Evolutionary conservation across 139 green algal genomes (phyloP).

Genomic region (Ettlia oleoabundans): DNA sequence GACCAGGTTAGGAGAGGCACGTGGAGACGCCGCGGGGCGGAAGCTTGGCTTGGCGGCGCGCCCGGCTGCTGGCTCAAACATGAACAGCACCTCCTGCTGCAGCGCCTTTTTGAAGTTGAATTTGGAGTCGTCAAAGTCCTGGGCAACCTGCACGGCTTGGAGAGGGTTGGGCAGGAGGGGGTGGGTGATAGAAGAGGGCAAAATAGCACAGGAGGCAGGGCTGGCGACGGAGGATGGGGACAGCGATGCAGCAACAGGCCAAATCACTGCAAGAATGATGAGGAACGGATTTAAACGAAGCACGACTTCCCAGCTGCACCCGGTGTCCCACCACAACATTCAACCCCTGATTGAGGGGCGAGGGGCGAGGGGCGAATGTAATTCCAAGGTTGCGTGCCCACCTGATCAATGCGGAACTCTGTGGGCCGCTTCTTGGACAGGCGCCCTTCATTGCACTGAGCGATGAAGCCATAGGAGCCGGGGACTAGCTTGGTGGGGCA

Average conservation of each 20-base stretch:
- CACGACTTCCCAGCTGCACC: too few species aligned
- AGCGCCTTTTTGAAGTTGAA: constrained; percentile 99
- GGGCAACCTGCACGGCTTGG: constrained; percentile 56
- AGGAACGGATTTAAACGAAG: too few species aligned
- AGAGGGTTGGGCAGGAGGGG: too few species aligned
- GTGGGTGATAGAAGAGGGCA: too few species aligned
- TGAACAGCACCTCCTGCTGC: constrained; percentile 92
- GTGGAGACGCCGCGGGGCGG: constrained; percentile 20
- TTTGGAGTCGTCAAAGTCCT: constrained; percentile 92
- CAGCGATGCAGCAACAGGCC: too few species aligned
- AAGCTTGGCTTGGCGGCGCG: constrained; percentile 27
- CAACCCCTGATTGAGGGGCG: too few species aligned
- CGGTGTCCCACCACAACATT: too few species aligned
- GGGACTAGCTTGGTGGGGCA: constrained; percentile 88
- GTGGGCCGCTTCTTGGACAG: constrained; percentile 96
- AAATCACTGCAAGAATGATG: too few species aligned
- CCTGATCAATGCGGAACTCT: constrained; percentile 95
- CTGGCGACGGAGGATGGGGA: too few species aligned
- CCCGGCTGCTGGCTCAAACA: constrained; percentile 70
- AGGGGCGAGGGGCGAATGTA: too few species aligned
- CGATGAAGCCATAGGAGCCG: constrained; percentile 86
- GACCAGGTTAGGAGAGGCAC: constrained; percentile 81
- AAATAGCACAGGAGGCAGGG: too few species aligned
- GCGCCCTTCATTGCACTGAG: constrained; percentile 96
- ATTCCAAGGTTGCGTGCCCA: constrained; percentile 28